phyloP scores from a whole-genome alignment of 176 grass and related monocot genomes.

The Tuctoria greenei region DNA sequence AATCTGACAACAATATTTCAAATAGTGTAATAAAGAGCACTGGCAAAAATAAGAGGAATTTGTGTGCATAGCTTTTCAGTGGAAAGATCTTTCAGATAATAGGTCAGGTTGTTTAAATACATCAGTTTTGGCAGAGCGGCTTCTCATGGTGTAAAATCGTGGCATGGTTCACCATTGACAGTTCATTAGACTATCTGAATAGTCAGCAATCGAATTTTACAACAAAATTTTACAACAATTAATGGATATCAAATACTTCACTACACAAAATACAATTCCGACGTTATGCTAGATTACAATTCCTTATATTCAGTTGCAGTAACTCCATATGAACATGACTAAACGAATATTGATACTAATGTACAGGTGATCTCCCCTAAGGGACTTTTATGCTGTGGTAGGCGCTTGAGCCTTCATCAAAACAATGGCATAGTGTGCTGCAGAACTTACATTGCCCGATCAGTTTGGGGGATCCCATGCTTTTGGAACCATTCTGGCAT shows the following conservation, averaged over 20 bases:
- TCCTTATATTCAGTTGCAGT: slow-evolving; percentile 31
- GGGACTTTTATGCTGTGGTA: slow-evolving; percentile 29
- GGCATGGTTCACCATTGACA: not conserved
- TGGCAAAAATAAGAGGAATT: not conserved
- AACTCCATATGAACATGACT: slow-evolving; percentile 50
- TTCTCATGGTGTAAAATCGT: not conserved
- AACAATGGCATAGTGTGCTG: slow-evolving; percentile 30
- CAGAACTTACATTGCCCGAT: slow-evolving; percentile 47
- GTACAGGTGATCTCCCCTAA: slow-evolving; percentile 50
- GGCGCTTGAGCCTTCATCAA: slow-evolving; percentile 43
- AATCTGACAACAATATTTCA: slow-evolving; percentile 12
- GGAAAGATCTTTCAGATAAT: not conserved
- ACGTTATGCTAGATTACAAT: slow-evolving; percentile 52
- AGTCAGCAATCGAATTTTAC: slow-evolving; percentile 56
- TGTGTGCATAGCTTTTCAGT: not conserved
- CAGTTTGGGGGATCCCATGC: slow-evolving; percentile 73
- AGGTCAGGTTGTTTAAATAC: not conserved
- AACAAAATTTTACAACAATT: slow-evolving; percentile 65
- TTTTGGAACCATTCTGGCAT: slow-evolving; percentile 99
- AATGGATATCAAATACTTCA: slow-evolving; percentile 32
- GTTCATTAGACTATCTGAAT: slow-evolving; percentile 37
- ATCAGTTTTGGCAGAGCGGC: not conserved
- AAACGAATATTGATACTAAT: slow-evolving; percentile 67
- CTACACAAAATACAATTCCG: slow-evolving; percentile 42
- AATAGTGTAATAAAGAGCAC: not conserved